Evolutionary conservation across 2,329 filamentous ascomycete genomes (phyloP).

Genomic region (Paecilomyces sp.): DNA sequence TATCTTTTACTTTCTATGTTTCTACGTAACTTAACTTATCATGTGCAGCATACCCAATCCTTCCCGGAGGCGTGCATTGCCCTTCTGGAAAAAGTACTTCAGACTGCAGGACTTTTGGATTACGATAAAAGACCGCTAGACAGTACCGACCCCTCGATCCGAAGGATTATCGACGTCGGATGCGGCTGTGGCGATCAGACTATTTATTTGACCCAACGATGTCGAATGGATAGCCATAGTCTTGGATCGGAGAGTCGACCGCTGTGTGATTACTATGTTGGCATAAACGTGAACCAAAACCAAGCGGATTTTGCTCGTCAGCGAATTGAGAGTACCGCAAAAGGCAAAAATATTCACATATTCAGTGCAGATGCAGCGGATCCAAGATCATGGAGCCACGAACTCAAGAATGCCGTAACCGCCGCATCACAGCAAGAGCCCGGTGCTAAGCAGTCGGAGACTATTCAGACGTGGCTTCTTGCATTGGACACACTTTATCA

Average conservation of each 20-base stretch:
- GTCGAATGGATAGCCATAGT: slow-evolving; percentile 4
- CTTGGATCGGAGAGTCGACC: slow-evolving; percentile 1
- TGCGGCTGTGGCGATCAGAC: slow-evolving; percentile 56
- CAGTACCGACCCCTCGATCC: slow-evolving; percentile 3
- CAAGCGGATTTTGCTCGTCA: slow-evolving; percentile 35
- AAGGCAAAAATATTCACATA: neutral
- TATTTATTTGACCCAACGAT: slow-evolving; percentile 33
- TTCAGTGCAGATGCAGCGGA: slow-evolving; percentile 46
- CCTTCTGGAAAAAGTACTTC: slow-evolving; percentile 43
- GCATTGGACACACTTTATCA: slow-evolving; percentile 53
- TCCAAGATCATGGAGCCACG: slow-evolving; percentile 36
- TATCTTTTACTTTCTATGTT: neutral
- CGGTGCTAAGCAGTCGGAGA: neutral
- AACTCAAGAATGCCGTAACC: slow-evolving; percentile 14
- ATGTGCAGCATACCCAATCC: slow-evolving; percentile 19
- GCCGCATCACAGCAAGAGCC: neutral
- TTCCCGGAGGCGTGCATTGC: slow-evolving; percentile 44
- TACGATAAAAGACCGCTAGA: slow-evolving; percentile 5
- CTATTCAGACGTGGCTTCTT: slow-evolving; percentile 45
- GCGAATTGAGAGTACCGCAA: slow-evolving; percentile 4
- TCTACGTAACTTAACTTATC: neutral
- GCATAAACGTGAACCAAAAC: slow-evolving; percentile 44
- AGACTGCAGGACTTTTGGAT: slow-evolving; percentile 34
- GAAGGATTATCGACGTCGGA: slow-evolving; percentile 43
- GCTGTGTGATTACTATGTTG: slow-evolving; percentile 42